Evolutionary conservation across 192 early-diverging fungal genomes (phyloP).

Genomic region (Coemansia sp.): DNA sequence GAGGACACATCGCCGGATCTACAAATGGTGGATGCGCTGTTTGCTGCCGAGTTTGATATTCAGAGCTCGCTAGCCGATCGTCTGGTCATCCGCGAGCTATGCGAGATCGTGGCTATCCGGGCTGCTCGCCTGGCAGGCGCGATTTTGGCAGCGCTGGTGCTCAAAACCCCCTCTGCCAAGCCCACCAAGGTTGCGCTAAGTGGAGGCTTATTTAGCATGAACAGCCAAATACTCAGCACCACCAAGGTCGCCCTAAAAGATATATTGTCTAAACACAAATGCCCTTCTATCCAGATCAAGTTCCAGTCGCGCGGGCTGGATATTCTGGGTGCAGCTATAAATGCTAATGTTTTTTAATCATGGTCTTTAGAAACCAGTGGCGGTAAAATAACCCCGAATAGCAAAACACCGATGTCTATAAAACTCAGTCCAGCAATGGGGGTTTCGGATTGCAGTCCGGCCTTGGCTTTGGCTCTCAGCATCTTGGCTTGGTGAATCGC

Average conservation of each 20-base stretch:
- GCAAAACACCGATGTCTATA: constrained; percentile 47
- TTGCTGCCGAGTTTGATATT: constrained; percentile 69
- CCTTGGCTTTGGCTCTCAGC: constrained; percentile 18
- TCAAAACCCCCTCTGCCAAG: too few species aligned
- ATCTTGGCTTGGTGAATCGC: constrained; percentile 48
- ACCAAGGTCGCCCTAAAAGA: too few species aligned
- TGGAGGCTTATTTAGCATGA: too few species aligned
- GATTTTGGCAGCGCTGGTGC: constrained; percentile 56
- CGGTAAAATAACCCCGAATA: constrained; percentile 57
- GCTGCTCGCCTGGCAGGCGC: constrained; percentile 73
- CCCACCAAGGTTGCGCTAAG: constrained; percentile 24
- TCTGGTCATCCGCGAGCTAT: constrained; percentile 72
- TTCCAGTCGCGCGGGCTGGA: background rate
- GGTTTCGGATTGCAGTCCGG: background rate
- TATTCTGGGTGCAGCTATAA: background rate
- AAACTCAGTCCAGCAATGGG: constrained; percentile 29
- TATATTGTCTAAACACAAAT: too few species aligned
- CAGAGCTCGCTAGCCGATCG: constrained; percentile 65
- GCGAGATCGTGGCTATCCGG: constrained; percentile 78
- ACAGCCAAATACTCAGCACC: too few species aligned
- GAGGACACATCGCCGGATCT: constrained; percentile 63
- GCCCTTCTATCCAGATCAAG: too few species aligned
- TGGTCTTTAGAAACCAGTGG: constrained; percentile 51
- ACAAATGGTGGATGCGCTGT: constrained; percentile 58
- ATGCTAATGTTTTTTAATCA: constrained; percentile 16